phyloP scores from a whole-genome alignment of 2,329 filamentous ascomycete genomes.

The Neophaeococcomyces mojaviensis region DNA sequence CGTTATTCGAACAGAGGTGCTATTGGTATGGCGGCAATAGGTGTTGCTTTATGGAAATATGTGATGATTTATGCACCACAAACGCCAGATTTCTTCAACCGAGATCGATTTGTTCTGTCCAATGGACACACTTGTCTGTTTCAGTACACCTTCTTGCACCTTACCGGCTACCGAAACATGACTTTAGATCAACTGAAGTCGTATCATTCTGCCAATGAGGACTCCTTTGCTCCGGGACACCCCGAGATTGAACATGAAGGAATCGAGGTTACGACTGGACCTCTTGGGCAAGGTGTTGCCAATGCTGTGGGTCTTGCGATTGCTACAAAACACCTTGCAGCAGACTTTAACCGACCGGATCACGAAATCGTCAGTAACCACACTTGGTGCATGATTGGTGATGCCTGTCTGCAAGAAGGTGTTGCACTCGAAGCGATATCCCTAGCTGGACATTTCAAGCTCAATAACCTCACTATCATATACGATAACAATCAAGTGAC shows the following conservation, averaged over 20 bases:
- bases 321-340: conserved; percentile 47
- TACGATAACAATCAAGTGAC: conserved; percentile 58
- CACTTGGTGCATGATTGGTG: conserved; percentile 51
- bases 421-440: conserved; percentile 51
- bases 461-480: conserved; percentile 51
- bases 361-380: conserved; percentile 42
- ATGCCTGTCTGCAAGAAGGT: conserved; percentile 53
- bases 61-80: conserved; percentile 53
- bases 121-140: conserved; percentile 53
- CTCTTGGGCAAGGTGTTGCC: conserved; percentile 51
- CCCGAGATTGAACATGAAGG: conserved; percentile 45
- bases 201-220: conserved; percentile 40
- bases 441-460: conserved; percentile 48
- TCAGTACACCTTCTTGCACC: conserved; percentile 48
- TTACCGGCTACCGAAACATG: conserved; percentile 48
- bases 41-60: conserved; percentile 56
- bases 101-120: conserved; percentile 56
- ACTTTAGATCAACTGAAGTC: conserved; percentile 51
- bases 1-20: conserved; percentile 36
- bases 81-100: conserved; percentile 52
- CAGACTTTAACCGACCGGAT: conserved; percentile 44
- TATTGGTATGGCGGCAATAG: conserved; percentile 57
- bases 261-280: conserved; percentile 52
- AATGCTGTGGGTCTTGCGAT: conserved; percentile 54
- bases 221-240: conserved; percentile 37